Base-by-base conservation (phyloP, 495 filamentous ascomycete species). In the Penicillium salamii region DNA sequence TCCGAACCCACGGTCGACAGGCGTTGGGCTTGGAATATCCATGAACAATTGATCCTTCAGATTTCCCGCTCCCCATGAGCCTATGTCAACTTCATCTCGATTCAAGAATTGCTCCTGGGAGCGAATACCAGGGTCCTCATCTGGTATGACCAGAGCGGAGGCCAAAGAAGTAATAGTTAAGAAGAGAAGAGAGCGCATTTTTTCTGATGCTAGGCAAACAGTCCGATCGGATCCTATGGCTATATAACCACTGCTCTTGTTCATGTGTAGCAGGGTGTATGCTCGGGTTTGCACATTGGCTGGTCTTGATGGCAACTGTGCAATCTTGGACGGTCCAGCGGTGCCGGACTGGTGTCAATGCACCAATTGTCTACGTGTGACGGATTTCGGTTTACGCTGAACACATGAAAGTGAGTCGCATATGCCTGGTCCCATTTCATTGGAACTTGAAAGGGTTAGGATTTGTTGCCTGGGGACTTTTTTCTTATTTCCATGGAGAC, bases 61-160 rank as follows among this genome's bases (percentile, higher is more conserved):
- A n/a, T n/a, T n/a, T n/a, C n/a, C n/a, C 29, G 9, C 14, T 42
- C 50, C 39, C 42, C 42, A 42, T 18, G 35, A 38, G 9, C 38
- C 39, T 23, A 28, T 4, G 18, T 24, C 38, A 3, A 34, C 18
- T 11, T 23, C 36, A 32, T 26, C 15, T 6, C 18, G 39, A 11
- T 23, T 8, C 14, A 12, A 13, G 8, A 21, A 7, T 0, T 11
- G 26, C 18, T 15, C 49, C 33, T 41, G 11, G n/a, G 18, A 41
- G 36, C 62, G 29, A 15, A 63, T 46, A 34, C 71, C 50, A 28
- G 74, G 65, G 23, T 70, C 62, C 42, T 79, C 68, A 32, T 83
- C 77, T 9, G 81, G 82, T 39, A 86, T 69, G 29, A 88, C 77
- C 51, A 89, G 69, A 24, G 81, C 84, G 20, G 77, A 63, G 47